These are phyloP conservation scores for Anisogramma anomala DNA, from an alignment of 2,329 filamentous ascomycete species.

Conservation along the genomic window DNA sequence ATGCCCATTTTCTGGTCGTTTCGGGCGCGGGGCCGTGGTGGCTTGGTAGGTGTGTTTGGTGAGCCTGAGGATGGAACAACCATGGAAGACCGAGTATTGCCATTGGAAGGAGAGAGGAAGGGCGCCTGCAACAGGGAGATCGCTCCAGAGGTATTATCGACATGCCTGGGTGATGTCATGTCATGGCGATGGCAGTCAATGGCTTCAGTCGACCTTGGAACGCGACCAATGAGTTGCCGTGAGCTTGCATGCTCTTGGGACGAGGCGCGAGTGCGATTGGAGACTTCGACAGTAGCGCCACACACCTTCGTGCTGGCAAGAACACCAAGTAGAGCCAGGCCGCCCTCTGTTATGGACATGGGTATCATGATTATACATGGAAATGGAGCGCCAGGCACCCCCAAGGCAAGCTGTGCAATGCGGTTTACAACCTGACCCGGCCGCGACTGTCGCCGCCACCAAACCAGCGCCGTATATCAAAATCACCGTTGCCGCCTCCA, in stretches of 20 bases:
- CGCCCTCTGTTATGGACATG: neutral
- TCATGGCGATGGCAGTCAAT: slow-evolving; percentile 8
- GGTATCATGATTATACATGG: slow-evolving; percentile 7
- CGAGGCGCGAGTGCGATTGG: slow-evolving; percentile 2
- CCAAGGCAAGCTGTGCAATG: neutral
- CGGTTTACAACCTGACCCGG: slow-evolving; percentile 21
- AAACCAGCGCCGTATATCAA: slow-evolving; percentile 48
- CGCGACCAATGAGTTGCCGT: neutral
- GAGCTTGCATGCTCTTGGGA: neutral
- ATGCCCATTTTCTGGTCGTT: slow-evolving; percentile 14
- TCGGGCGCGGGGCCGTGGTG: neutral
- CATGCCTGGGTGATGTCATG: slow-evolving; percentile 13
- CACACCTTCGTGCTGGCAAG: neutral
- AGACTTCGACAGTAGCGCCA: slow-evolving; percentile 5
- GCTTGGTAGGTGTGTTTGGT: neutral
- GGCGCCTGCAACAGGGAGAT: too few species aligned
- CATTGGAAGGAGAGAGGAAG: too few species aligned
- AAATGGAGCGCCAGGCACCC: neutral
- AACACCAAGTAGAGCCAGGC: neutral
- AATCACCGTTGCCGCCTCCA: slow-evolving; percentile 17
- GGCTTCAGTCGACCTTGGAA: slow-evolving; percentile 4
- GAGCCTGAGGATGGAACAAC: neutral
- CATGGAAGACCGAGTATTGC: neutral
- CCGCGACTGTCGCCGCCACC: slow-evolving; percentile 34
- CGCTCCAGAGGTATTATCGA: too few species aligned